Evolutionary conservation across 768 basidiomycete species (phyloP), one percentile per base, ranked within the genome.

Genomic region (Lactarius hatsudake): DNA sequence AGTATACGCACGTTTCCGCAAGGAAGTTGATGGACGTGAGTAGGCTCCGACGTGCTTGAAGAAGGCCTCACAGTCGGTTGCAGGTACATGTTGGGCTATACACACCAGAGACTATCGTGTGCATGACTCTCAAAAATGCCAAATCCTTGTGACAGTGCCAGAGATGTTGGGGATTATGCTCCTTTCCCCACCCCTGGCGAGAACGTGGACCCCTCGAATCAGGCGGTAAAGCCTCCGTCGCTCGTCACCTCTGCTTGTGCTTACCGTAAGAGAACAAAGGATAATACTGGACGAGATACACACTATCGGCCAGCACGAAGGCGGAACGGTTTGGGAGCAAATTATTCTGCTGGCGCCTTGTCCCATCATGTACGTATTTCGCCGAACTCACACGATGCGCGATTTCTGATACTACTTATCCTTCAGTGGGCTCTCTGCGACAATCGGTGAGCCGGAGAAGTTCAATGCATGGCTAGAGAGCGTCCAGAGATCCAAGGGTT

Each of bases 81-180:
- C 66, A 89, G 87, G 79, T 66, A 83, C 82, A 63, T 82, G 83
- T 71, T 86, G 87, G 87, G 83, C 87, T 0, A 81, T 87, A 43
- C 87, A 88, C 64, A 88, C 88, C 0, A 80, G 88, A 1, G 89
- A 90, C 67, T 84, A 82, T 71, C 82, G 84, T 0, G 78, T 87
- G 26, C 80, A 89, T 64, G 82, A 90, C 63, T 81, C 87, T 2
- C 82, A 84, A 61, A 85, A 84, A 61, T 89, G 87, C 69, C 89
- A 91, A 73, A 90, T 91, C 48, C 78, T 91, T 20, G 83, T 91
- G 8, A 91, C 89, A 0, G 88, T 90, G 2, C 90, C 89, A 0
- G 88, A 91, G 66, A 82, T 90, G 72, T 75, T 91, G 23, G 82
- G 83, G 0, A 88, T 84, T 53, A 83, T 91, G 85, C 78, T 91